Evolutionary conservation across 805 yeast genomes (phyloP), one percentile per base, ranked within the genome.

Genomic region (Metschnikowia lunata): DNA sequence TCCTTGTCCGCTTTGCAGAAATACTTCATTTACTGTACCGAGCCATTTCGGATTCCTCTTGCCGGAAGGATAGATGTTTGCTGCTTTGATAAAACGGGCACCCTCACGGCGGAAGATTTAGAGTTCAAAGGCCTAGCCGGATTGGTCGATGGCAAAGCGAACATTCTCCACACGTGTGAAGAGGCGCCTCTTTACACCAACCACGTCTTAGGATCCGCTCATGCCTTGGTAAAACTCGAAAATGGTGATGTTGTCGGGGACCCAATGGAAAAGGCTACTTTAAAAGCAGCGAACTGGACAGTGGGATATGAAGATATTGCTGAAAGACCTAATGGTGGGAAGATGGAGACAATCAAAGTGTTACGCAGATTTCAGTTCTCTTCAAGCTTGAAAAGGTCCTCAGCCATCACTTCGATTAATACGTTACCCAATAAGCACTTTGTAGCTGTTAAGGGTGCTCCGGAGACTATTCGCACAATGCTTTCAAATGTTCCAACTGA

Each of bases 161-260:
- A 78, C 56, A 78, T 75, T 43, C 73, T 88, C 48, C 64, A 75
- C 23, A 72, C 74, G 14, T 67, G 75, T 42, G 71, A 70, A 7
- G 85, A 82, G 36, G 88, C 88, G 40, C 91, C 96, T 7, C 71
- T 64, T 28, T 75, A 78, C 36, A 83, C 95, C 8, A 71, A 80
- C 34, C 73, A 77, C 49, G 88, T 87, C 32, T 76, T 93, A 51
- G 98, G 97, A 49, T 83, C 97, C 45, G 97, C 96, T 30, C 99
- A 93, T 65, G 98, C 99, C 27, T 76, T 93, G 52, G 99, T 93
- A 26, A 81, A 83, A 58, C 75, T 93, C 48, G 97, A 93, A 58
- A 96, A 90, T 62, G 99, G 98, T 56, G 98, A 93, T 50, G 80
- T 90, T 55, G 99, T 93, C 49, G 99, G 99, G 67, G 99, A 93